Evolutionary conservation across 2,329 filamentous ascomycete species (phyloP).

Genomic region (Nannizzia gypsea): DNA sequence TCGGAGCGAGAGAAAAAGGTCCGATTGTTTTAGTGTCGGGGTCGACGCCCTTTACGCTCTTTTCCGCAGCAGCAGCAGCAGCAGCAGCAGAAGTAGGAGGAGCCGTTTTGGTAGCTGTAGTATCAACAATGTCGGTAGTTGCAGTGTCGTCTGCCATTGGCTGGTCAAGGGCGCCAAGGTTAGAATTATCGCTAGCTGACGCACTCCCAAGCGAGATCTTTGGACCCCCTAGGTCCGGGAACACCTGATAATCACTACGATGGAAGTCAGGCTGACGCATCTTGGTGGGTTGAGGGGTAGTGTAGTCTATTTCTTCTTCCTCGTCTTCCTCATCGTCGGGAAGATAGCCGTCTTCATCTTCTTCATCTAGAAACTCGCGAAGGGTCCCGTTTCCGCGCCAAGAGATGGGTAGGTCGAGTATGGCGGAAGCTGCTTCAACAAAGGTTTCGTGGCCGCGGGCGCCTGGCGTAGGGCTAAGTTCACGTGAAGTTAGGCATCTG

Average conservation of each 20-base stretch:
- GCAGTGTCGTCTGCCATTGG: not conserved
- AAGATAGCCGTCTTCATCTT: not conserved
- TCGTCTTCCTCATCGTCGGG: not conserved
- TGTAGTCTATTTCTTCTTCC: not conserved
- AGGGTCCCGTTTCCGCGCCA: not conserved
- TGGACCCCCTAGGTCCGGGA: not conserved
- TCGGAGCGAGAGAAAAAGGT: not conserved
- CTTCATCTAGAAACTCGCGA: not conserved
- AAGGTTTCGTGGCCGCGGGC: not conserved
- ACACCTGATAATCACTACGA: not conserved
- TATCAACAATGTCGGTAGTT: not conserved
- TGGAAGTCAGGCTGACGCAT: constrained; percentile 2
- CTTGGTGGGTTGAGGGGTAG: not conserved
- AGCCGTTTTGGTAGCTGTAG: not conserved
- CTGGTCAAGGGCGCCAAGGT: not conserved
- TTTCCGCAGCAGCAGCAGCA: too few relatives aligned
- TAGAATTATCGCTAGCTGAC: not conserved
- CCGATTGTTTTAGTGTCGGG: not conserved
- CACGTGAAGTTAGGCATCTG: not conserved
- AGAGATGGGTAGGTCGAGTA: not conserved
- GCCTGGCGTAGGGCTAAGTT: constrained; percentile 4
- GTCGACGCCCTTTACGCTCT: too few relatives aligned
- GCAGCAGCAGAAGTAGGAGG: not conserved
- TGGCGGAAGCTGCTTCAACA: not conserved
- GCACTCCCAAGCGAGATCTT: too few relatives aligned